A percentile compares a stretch with the other conserved stretches of the same genome.
phyloP scores from a whole-genome alignment of 1,139 yeast species.

The Saccharomyces hybrid region DNA sequence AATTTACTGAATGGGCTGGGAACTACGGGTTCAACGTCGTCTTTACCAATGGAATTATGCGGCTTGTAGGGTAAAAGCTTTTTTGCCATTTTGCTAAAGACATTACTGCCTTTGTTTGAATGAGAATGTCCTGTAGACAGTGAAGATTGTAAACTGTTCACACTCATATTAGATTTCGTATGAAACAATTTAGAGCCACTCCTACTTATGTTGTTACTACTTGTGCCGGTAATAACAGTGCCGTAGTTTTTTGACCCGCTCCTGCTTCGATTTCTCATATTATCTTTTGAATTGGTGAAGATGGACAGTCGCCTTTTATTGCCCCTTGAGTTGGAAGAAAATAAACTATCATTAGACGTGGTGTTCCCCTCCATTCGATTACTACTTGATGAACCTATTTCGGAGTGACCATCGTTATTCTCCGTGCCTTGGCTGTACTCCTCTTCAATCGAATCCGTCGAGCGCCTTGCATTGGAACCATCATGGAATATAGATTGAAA shows the following conservation, averaged over 20 bases:
- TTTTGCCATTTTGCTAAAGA: slow-evolving; percentile 8
- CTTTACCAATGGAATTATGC: slow-evolving; percentile 15
- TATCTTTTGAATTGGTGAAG: slow-evolving; percentile 2
- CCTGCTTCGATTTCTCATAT: slow-evolving; percentile 1
- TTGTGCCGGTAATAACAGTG: slow-evolving; percentile 2
- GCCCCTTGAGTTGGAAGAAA: not conserved
- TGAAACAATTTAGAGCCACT: slow-evolving; percentile 1
- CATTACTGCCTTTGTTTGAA: slow-evolving; percentile 1
- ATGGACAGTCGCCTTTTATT: slow-evolving; percentile 2
- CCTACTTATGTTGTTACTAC: slow-evolving; percentile 2
- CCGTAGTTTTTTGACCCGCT: not conserved
- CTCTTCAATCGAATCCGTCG: slow-evolving; percentile 3
- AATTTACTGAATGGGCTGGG: slow-evolving; percentile 27
- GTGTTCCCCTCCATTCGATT: not conserved
- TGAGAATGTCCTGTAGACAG: not conserved
- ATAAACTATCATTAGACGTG: not conserved
- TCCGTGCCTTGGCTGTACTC: not conserved
- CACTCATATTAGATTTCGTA: slow-evolving; percentile 10
- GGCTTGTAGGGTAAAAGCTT: slow-evolving; percentile 22
- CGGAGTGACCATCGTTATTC: not conserved
- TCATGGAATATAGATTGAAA: slow-evolving; percentile 29
- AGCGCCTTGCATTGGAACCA: slow-evolving; percentile 5
- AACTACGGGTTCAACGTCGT: slow-evolving; percentile 17
- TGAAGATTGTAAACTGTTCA: slow-evolving; percentile 7
- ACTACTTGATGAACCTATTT: not conserved